Evolutionary conservation across 768 basidiomycete genomes (phyloP), one percentile per base, ranked within the genome.

Genomic region (Lactarius trivialis): DNA sequence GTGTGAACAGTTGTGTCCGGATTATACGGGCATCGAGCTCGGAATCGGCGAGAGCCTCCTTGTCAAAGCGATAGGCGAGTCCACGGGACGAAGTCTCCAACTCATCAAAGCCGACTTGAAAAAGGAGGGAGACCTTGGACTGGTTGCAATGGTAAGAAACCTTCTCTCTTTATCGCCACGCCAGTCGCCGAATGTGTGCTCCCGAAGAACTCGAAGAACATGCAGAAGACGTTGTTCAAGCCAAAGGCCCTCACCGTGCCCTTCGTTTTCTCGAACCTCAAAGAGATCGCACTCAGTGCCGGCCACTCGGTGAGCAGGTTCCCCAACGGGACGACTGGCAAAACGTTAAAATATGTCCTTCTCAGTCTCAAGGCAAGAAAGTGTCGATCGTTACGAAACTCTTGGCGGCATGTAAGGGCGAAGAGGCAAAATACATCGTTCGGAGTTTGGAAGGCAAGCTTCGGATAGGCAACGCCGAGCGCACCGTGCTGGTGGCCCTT

Each of bases 401-500:
- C 2, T 80, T 99, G 3, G 94, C 95, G 3, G 87, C 93, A 1
- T 98, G 95, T 71, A 88, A 91, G 69, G 92, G 86, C 62, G 77
- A 82, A 33, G 97, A 99, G 75, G 95, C 97, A 26, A 98, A 98
- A 71, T 99, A 95, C 72, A 91, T 98, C 67, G 88, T 98, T 37
- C 87, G 96, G 43, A 93, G 91, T 71, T 76, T 98, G 66, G 95
- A 98, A 76, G 97, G 97, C 63, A 99, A 99, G 73, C 82, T 99
- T 39, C 84, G 97, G 15, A 98, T 99, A 71, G 93, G 97, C 45
- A 89, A 98, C 71, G 97, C 97, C 7, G 97, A 98, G 72, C 87
- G 92, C 58, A 95, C 94, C 0, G 88, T 97, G n/a, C 78, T 98
- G 50, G 89, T 96, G 37, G 89, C 94, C n/a, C 77, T 99, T 41